Conservation (phyloP, 2,329 filamentous ascomycete genomes). For the Exophiala calicioides region DNA sequence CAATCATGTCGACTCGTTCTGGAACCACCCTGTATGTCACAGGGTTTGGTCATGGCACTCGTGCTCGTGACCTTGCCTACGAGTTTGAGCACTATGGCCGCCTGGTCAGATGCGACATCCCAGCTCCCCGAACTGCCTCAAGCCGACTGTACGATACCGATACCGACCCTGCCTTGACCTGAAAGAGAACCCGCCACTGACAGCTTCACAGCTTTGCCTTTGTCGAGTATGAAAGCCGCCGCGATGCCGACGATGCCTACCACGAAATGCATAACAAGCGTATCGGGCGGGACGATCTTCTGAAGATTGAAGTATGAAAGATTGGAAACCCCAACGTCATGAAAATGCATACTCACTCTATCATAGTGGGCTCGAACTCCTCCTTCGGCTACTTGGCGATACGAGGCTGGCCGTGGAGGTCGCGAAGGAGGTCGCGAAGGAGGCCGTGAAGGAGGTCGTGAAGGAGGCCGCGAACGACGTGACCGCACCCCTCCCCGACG, state of each 20-base stretch:
- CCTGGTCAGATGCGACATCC: constrained; percentile 97
- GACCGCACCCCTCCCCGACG: constrained; percentile 77
- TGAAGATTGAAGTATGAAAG: constrained; percentile 89
- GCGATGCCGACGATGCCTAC: constrained; percentile 97
- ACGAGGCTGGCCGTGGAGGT: constrained; percentile 68
- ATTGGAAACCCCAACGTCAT: neutral
- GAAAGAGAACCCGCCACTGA: too few species aligned
- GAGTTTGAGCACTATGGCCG: constrained; percentile 99
- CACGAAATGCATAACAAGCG: constrained; percentile 99
- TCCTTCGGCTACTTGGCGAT: constrained; percentile 96
- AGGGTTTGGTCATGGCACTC: constrained; percentile 97
- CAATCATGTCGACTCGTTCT: constrained; percentile 61
- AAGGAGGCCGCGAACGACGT: constrained; percentile 47
- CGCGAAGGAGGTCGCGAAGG: constrained; percentile 50
- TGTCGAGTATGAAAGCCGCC: constrained; percentile 97
- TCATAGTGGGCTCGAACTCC: constrained; percentile 93
- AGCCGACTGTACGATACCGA: constrained; percentile 83
- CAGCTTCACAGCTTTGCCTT: constrained; percentile 75
- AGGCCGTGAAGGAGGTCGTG: too few species aligned
- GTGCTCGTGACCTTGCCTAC: constrained; percentile 98
- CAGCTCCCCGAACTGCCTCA: constrained; percentile 87
- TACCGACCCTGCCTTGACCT: too few species aligned
- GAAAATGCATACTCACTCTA: constrained; percentile 2
- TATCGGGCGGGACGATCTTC: constrained; percentile 86
- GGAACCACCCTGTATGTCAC: constrained; percentile 93